A percentile compares a stretch with the other conserved stretches of the same genome.
These are phyloP conservation scores for Chlorella sp. DNA, from an alignment of 139 green algal species.

Conservation along the genomic window DNA sequence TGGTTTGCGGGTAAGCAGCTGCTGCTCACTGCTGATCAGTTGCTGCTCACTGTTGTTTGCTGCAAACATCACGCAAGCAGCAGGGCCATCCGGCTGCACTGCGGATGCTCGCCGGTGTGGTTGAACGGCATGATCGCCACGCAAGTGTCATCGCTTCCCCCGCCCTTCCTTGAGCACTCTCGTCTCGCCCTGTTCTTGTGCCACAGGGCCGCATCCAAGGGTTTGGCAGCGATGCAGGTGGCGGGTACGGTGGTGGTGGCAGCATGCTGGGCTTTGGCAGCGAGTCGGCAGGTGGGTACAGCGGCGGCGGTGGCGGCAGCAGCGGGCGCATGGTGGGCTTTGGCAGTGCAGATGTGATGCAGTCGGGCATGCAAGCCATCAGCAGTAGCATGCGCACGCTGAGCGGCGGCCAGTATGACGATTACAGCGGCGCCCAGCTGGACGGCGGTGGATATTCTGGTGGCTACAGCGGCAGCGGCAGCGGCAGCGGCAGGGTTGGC, in stretches of 20 bases:
- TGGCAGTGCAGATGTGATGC: constrained; percentile 1
- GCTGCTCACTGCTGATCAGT: too few species aligned
- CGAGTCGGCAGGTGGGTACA: constrained; percentile 7
- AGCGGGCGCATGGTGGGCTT: constrained; percentile 28
- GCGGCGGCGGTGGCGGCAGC: constrained; percentile 2
- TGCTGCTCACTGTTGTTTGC: too few species aligned
- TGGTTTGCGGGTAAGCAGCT: not conserved
- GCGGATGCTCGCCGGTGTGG: too few species aligned
- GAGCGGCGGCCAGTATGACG: not conserved
- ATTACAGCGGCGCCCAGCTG: not conserved
- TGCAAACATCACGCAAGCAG: too few species aligned
- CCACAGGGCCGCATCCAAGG: constrained; percentile 80
- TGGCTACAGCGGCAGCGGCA: not conserved
- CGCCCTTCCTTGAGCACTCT: too few species aligned
- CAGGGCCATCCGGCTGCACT: too few species aligned
- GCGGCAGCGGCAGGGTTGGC: not conserved
- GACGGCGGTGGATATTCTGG: not conserved
- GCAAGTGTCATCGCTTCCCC: too few species aligned
- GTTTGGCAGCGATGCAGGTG: constrained; percentile 70
- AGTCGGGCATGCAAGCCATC: constrained; percentile 1
- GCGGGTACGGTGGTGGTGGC: not conserved
- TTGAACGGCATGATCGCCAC: too few species aligned
- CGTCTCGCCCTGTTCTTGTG: too few species aligned
- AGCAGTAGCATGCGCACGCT: constrained; percentile 21
- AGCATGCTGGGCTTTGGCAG: constrained; percentile 73